Conservation (phyloP, 78 protist species). For the Dictyostelium brefeldianum region DNA sequence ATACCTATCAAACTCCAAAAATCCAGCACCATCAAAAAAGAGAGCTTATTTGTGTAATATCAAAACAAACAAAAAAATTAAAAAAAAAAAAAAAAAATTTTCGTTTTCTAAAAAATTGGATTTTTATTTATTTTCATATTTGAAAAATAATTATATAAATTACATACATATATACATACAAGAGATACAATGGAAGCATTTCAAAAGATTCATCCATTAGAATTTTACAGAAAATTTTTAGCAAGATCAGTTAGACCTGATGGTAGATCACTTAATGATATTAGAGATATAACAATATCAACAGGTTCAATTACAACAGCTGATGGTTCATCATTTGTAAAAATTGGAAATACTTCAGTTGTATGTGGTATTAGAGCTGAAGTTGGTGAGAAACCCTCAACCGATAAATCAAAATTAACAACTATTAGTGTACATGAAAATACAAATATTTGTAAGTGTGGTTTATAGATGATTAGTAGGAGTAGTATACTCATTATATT, state of each 20-base stretch:
- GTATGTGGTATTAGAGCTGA: constrained; percentile 78
- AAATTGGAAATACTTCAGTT: constrained; percentile 80
- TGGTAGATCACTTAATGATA: constrained; percentile 63
- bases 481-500: no score
- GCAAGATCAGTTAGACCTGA: constrained; percentile 84
- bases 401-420: constrained; percentile 1
- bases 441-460: constrained; percentile 10
- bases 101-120: neutral
- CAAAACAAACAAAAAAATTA: neutral
- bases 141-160: neutral
- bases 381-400: constrained; percentile 40
- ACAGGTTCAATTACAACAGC: constrained; percentile 73
- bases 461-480: no score
- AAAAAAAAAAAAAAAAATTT: neutral
- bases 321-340: constrained; percentile 78
- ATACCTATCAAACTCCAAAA: no score
- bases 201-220: constrained; percentile 83
- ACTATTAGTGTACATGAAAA: neutral
- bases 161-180: neutral
- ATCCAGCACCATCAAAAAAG: no score
- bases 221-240: constrained; percentile 81
- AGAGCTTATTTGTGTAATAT: no score
- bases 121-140: neutral
- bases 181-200: constrained; percentile 71
- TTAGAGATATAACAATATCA: constrained; percentile 57